Evolutionary conservation across 305 asterid genomes (phyloP).

Genomic region (Fraxinus angustifolia): DNA sequence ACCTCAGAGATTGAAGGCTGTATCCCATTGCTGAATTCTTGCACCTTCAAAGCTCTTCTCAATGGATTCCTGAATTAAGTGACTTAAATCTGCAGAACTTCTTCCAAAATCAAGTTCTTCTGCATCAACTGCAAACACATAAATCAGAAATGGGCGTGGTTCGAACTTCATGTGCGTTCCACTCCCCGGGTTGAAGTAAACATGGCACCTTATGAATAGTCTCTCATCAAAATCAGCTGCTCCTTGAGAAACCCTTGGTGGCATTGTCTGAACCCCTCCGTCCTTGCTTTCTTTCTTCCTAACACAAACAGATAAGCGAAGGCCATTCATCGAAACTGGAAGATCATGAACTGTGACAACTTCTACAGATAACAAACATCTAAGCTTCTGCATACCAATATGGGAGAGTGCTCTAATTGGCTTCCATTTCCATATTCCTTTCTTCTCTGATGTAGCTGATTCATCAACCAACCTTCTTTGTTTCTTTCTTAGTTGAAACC

Average conservation of each 20-base stretch:
- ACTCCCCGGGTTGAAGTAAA: constrained; percentile 57
- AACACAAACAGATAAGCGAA: constrained; percentile 73
- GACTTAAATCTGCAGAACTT: constrained; percentile 53
- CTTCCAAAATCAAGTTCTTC: constrained; percentile 65
- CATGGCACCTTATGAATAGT: constrained; percentile 67
- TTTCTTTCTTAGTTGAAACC: neutral
- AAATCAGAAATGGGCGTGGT: constrained; percentile 68
- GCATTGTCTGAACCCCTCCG: constrained; percentile 80
- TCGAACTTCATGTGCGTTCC: constrained; percentile 54
- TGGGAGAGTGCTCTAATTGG: constrained; percentile 71
- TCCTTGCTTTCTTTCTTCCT: constrained; percentile 69
- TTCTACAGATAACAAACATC: constrained; percentile 78
- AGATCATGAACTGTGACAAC: constrained; percentile 67
- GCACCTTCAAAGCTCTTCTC: constrained; percentile 60
- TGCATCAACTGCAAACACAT: constrained; percentile 68
- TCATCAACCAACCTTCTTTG: constrained; percentile 38
- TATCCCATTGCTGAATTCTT: constrained; percentile 68
- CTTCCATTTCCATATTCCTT: constrained; percentile 87
- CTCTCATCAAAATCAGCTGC: constrained; percentile 91
- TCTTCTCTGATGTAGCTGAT: constrained; percentile 32
- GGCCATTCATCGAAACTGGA: constrained; percentile 81
- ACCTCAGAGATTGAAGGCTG: constrained; percentile 44
- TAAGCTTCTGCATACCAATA: constrained; percentile 74
- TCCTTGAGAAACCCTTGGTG: constrained; percentile 74
- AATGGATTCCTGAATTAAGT: constrained; percentile 58